These are phyloP conservation scores for Wickerhamomyces subpelliculosus DNA, from an alignment of 805 yeast genomes.

Conservation along the genomic window DNA sequence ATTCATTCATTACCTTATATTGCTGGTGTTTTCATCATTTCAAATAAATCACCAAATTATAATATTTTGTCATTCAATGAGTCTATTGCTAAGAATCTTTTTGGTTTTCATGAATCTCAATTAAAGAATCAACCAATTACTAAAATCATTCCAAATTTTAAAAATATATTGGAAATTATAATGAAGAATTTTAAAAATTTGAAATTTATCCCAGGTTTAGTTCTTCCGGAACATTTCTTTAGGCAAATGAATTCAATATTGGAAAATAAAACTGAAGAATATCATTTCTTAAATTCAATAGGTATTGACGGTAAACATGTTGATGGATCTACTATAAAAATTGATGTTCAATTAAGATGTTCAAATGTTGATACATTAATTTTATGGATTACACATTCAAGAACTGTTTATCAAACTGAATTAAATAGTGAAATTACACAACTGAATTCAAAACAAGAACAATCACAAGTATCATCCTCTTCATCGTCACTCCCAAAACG, in stretches of 20 bases:
- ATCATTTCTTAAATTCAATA: constrained; percentile 51
- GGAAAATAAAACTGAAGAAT: constrained; percentile 34
- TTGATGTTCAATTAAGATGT: constrained; percentile 80
- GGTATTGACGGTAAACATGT: constrained; percentile 66
- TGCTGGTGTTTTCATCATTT: constrained; percentile 76
- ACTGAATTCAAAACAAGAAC: neutral
- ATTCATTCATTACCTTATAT: constrained; percentile 78
- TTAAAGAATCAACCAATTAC: constrained; percentile 44
- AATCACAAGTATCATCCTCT: neutral
- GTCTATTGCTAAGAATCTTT: constrained; percentile 70
- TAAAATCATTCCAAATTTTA: constrained; percentile 56
- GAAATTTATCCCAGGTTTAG: constrained; percentile 55
- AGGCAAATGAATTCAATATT: constrained; percentile 44
- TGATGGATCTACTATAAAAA: constrained; percentile 56
- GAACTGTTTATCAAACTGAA: constrained; percentile 27
- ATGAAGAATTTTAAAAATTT: constrained; percentile 30
- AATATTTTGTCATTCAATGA: constrained; percentile 66
- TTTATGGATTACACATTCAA: constrained; percentile 83
- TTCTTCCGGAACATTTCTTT: constrained; percentile 87
- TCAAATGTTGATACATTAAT: constrained; percentile 51
- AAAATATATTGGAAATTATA: constrained; percentile 28
- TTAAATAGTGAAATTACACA: neutral
- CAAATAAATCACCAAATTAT: constrained; percentile 32
- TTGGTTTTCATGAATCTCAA: constrained; percentile 52
- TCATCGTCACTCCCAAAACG: too few relatives aligned